Percentiles rank a stretch among this genome's conserved stretches.
These are phyloP conservation scores for Vigna mungo DNA, from an alignment of 306 rosid species.

Conservation along the genomic window DNA sequence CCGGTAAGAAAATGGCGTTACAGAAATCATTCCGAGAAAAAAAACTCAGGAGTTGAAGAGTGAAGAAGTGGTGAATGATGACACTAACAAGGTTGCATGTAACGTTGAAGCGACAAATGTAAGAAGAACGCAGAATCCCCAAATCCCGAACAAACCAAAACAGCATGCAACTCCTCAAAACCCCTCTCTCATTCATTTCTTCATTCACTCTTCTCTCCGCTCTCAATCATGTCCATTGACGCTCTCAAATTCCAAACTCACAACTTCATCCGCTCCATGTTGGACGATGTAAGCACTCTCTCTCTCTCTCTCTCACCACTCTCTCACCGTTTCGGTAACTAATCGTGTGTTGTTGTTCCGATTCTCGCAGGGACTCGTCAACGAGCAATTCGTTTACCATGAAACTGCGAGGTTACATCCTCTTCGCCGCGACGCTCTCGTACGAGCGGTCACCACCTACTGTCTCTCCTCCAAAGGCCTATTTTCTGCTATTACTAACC, in stretches of 20 bases:
- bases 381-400: not conserved
- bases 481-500: not conserved
- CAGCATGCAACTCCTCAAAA: not conserved
- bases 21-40: too few species aligned
- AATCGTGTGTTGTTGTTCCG: not conserved
- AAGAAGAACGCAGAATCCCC: not conserved
- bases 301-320: not conserved
- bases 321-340: not conserved
- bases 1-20: too few species aligned
- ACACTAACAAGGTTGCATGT: not conserved
- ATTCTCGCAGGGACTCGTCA: not conserved
- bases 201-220: not conserved
- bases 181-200: not conserved
- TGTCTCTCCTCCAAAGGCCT: not conserved
- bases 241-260: not conserved
- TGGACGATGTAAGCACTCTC: not conserved
- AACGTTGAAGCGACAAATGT: not conserved
- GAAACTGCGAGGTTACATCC: not conserved
- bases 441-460: not conserved
- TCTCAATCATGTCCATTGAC: not conserved
- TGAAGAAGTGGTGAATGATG: not conserved
- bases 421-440: not conserved
- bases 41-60: not conserved
- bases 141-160: not conserved
- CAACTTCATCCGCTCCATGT: not conserved